Percentiles rank a stretch among this genome's conserved stretches.
Evolutionary conservation across 1,284 basidiomycete genomes (phyloP).

Genomic region (Ceraceosorus bombacis): DNA sequence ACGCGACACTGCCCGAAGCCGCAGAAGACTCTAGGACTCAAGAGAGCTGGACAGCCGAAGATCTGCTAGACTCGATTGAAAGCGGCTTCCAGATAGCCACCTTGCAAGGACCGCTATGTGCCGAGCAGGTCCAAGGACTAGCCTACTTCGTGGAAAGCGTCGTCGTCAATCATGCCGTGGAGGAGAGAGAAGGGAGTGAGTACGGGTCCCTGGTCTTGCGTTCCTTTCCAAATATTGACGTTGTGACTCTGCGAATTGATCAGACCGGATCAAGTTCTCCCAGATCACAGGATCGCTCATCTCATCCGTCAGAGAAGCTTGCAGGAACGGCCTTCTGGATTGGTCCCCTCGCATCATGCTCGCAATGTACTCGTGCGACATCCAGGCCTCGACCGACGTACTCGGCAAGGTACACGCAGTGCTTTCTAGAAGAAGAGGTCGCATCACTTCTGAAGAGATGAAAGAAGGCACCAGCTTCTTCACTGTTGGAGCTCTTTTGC

Average conservation of each 20-base stretch:
- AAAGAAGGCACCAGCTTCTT: conserved; percentile 96
- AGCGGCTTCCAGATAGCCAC: conserved; percentile 91
- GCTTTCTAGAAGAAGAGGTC: conserved; percentile 77
- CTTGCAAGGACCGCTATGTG: conserved; percentile 86
- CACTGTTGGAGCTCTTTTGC: conserved; percentile 79
- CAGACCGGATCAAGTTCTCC: conserved; percentile 53
- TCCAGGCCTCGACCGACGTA: conserved; percentile 94
- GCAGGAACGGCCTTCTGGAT: conserved; percentile 78
- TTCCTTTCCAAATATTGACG: conserved; percentile 6
- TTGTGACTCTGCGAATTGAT: conserved; percentile 15
- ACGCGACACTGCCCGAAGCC: conserved; percentile 3
- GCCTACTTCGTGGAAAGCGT: conserved; percentile 80
- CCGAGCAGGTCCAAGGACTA: conserved; percentile 88
- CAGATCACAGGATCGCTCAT: conserved; percentile 84
- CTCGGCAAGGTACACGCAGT: conserved; percentile 97
- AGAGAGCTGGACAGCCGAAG: conserved; percentile 1
- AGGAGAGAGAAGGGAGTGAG: conserved; percentile 57
- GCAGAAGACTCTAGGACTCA: conserved; percentile 4
- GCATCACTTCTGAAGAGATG: conserved; percentile 95
- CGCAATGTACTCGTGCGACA: conserved; percentile 98
- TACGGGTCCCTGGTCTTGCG: not conserved
- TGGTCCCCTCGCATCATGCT: conserved; percentile 96
- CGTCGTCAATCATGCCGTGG: conserved; percentile 55
- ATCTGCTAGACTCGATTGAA: conserved; percentile 58
- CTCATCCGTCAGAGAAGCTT: conserved; percentile 79